These are phyloP conservation scores for Claviceps pusilla DNA, from an alignment of 2,329 filamentous ascomycete species.

Conservation along the genomic window DNA sequence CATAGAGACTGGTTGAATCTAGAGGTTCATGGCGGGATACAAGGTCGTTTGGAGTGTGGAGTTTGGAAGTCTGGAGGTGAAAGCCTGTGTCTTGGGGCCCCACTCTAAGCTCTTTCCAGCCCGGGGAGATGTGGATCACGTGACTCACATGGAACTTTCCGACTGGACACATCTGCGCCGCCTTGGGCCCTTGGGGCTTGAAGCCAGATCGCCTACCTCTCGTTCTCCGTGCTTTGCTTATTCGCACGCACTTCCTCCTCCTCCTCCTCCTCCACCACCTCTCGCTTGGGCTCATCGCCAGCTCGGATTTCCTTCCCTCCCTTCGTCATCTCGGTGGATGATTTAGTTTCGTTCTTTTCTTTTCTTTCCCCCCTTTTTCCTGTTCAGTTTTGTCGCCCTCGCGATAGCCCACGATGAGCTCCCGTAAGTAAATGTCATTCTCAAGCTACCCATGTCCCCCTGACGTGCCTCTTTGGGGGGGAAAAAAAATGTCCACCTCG, in stretches of 20 bases:
- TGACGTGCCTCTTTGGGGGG: neutral
- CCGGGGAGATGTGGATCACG: neutral
- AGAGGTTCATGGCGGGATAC: neutral
- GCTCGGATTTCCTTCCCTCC: conserved; percentile 20
- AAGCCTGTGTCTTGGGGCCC: too few relatives aligned
- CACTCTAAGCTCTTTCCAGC: too few relatives aligned
- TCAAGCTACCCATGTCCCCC: conserved; percentile 4
- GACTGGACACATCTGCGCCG: conserved; percentile 28
- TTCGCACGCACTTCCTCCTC: conserved; percentile 12
- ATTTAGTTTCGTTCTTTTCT: conserved; percentile 24
- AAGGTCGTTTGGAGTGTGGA: too few relatives aligned
- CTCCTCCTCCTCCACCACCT: conserved; percentile 12
- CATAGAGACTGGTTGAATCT: neutral
- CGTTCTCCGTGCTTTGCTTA: conserved; percentile 17
- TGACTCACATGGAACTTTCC: conserved; percentile 22
- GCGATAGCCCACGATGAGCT: conserved; percentile 37
- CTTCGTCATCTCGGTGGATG: conserved; percentile 23
- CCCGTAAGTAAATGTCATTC: conserved; percentile 30
- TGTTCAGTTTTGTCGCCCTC: conserved; percentile 8
- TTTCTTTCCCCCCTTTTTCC: neutral
- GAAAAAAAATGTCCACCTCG: neutral
- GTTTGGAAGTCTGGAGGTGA: too few relatives aligned
- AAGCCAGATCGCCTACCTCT: conserved; percentile 30
- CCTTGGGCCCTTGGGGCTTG: conserved; percentile 17
- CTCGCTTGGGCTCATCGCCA: conserved; percentile 20